Evolutionary conservation across 2,329 filamentous ascomycete genomes (phyloP).

Genomic region (Aspergillus flavus): DNA sequence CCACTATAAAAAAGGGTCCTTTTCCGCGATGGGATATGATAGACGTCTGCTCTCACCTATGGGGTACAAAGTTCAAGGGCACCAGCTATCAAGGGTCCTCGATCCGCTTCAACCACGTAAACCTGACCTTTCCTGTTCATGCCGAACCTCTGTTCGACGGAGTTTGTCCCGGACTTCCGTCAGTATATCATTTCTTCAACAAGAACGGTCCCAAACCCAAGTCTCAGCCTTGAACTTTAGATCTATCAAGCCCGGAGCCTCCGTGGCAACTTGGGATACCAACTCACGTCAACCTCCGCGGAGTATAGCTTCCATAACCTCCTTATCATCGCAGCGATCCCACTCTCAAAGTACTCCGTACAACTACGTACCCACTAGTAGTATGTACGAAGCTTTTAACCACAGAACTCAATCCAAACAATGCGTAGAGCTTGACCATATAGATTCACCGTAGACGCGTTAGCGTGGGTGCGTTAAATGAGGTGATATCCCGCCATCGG

Average conservation of each 20-base stretch:
- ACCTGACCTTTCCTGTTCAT: not conserved
- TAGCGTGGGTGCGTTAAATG: not conserved
- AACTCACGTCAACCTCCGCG: not conserved
- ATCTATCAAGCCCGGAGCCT: not conserved
- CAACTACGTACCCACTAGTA: not conserved
- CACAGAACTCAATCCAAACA: not conserved
- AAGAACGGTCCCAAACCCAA: not conserved
- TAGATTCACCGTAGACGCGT: not conserved
- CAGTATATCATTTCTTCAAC: slow-evolving; percentile 11
- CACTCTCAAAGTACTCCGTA: not conserved
- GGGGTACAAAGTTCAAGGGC: not conserved
- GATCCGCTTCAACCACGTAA: slow-evolving; percentile 1
- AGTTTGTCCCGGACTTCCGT: slow-evolving; percentile 1
- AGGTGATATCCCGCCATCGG: slow-evolving; percentile 2
- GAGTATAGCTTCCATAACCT: not conserved
- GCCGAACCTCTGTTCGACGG: not conserved
- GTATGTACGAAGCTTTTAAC: not conserved
- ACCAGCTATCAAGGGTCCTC: not conserved
- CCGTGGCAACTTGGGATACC: not conserved
- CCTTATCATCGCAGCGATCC: not conserved
- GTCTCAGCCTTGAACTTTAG: not conserved
- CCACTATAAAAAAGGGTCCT: slow-evolving; percentile 1
- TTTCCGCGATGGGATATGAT: slow-evolving; percentile 6
- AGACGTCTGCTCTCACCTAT: not conserved
- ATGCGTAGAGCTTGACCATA: not conserved